phyloP scores from a whole-genome alignment of 2,329 filamentous ascomycete species.

The Penicillium sp. region DNA sequence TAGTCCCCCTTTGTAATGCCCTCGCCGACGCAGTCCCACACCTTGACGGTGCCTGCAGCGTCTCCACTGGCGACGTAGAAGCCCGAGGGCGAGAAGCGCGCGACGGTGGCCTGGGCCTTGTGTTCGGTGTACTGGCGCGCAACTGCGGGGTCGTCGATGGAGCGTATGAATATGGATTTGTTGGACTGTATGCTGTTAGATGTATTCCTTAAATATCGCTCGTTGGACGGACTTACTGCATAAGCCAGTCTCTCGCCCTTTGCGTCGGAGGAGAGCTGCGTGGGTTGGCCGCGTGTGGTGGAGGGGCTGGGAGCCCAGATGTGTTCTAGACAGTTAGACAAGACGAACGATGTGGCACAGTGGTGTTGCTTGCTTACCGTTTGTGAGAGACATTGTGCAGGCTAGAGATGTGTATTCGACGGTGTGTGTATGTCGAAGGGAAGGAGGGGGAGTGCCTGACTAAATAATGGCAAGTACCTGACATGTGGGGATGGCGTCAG shows the following conservation, averaged over 20 bases:
- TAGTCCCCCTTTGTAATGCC: slow-evolving; percentile 93
- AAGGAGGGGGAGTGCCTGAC: not conserved
- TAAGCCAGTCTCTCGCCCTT: slow-evolving; percentile 93
- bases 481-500: not conserved
- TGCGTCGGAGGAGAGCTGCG: slow-evolving; percentile 78
- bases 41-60: slow-evolving; percentile 73
- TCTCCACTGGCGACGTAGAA: slow-evolving; percentile 95
- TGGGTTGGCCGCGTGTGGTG: slow-evolving; percentile 80
- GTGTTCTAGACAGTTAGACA: slow-evolving; percentile 45
- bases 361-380: slow-evolving; percentile 29
- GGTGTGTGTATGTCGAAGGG: not conserved
- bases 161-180: slow-evolving; percentile 94
- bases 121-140: slow-evolving; percentile 91
- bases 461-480: too few relatives aligned
- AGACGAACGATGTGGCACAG: slow-evolving; percentile 1
- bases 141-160: slow-evolving; percentile 81
- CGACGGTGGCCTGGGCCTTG: slow-evolving; percentile 82
- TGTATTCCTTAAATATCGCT: not conserved
- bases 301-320: slow-evolving; percentile 83
- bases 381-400: slow-evolving; percentile 40
- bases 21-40: slow-evolving; percentile 86
- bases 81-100: slow-evolving; percentile 87
- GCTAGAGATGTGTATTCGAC: not conserved
- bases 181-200: slow-evolving; percentile 60
- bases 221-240: slow-evolving; percentile 58